Evolutionary conservation across 441 rosid species (phyloP).

Genomic region (Adansonia gregorii): DNA sequence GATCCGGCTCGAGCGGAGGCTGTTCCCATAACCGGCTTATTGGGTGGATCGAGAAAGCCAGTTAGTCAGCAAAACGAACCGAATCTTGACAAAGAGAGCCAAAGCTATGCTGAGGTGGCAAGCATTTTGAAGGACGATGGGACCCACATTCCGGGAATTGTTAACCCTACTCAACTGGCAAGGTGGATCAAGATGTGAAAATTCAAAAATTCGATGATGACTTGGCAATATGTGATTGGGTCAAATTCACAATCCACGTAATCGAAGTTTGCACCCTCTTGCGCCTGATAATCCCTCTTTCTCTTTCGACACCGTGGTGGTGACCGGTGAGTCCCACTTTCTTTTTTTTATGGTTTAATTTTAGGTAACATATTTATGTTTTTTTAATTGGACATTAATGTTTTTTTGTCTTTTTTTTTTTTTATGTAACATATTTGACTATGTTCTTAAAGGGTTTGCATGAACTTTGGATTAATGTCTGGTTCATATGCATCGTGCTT

Average conservation of each 20-base stretch:
- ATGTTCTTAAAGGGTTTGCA: not conserved
- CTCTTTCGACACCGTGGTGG: not conserved
- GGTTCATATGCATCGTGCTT: not conserved
- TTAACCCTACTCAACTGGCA: constrained; percentile 73
- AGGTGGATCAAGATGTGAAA: constrained; percentile 68
- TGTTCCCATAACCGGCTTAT: constrained; percentile 34
- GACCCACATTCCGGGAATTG: constrained; percentile 66
- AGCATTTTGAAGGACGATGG: constrained; percentile 57
- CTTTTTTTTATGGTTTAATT: not conserved
- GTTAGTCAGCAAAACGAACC: constrained; percentile 33
- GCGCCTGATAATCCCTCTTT: not conserved
- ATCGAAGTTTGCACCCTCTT: not conserved
- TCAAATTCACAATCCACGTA: not conserved
- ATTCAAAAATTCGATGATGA: not conserved
- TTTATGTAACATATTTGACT: not conserved
- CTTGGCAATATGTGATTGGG: constrained; percentile 22
- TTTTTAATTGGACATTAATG: not conserved
- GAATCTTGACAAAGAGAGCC: constrained; percentile 36
- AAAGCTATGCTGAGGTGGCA: constrained; percentile 65
- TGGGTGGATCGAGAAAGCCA: constrained; percentile 32
- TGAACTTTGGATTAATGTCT: not conserved
- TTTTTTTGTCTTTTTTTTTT: not conserved
- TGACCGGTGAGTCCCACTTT: not conserved
- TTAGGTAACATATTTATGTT: not conserved
- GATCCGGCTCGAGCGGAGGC: constrained; percentile 47